Evolutionary conservation across 306 rosid species (phyloP).

Genomic region (Trichosanthes truncata): DNA sequence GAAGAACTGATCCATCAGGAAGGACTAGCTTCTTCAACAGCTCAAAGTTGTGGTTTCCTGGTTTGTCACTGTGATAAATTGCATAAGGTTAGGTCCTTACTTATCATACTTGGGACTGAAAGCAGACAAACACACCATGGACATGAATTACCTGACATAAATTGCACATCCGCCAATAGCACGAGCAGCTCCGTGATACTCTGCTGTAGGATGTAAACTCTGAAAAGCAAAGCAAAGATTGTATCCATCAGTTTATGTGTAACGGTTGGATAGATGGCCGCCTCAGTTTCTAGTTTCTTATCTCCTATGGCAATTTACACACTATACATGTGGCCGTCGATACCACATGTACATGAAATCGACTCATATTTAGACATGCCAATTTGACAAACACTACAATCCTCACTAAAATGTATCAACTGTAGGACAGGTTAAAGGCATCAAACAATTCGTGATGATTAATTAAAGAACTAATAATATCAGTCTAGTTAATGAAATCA

Average conservation of each 20-base stretch:
- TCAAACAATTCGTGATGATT: not conserved
- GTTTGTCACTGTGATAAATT: constrained; percentile 59
- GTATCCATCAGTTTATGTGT: not conserved
- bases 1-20: constrained; percentile 95
- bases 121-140: not conserved
- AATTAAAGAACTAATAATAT: not conserved
- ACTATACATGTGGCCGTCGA: not conserved
- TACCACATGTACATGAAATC: not conserved
- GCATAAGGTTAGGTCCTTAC: not conserved
- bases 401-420: not conserved
- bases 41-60: constrained; percentile 89
- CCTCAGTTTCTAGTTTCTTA: not conserved
- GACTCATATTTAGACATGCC: too few species aligned
- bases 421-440: not conserved
- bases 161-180: constrained; percentile 94
- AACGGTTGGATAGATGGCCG: not conserved
- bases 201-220: constrained; percentile 90
- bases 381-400: not conserved
- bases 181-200: constrained; percentile 95
- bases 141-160: constrained; percentile 63
- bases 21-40: constrained; percentile 81
- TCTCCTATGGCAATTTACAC: not conserved
- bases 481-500: not conserved
- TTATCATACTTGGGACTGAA: not conserved
- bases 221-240: constrained; percentile 17